phyloP scores from a whole-genome alignment of 805 yeast genomes.

The Cyberlindnera euphorbiiphila region DNA sequence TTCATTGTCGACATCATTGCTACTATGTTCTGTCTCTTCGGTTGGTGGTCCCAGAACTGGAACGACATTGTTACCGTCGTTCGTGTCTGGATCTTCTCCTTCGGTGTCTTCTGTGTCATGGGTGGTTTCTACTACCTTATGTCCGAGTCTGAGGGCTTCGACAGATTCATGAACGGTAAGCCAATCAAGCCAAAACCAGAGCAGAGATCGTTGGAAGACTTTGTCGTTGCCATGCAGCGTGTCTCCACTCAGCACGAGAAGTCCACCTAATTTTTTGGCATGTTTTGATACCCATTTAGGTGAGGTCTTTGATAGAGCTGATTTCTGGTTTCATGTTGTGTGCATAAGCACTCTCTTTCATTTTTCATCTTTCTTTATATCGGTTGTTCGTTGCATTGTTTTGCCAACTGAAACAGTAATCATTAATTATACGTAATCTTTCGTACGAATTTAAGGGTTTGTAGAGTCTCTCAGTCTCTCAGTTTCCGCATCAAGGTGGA shows the following conservation, averaged over 20 bases:
- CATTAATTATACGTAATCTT: slow-evolving; percentile 8
- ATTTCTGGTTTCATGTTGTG: slow-evolving; percentile 11
- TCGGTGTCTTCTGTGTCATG: slow-evolving; percentile 94
- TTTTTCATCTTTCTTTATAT: slow-evolving; percentile 6
- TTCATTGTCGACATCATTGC: slow-evolving; percentile 86
- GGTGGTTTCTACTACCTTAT: slow-evolving; percentile 96
- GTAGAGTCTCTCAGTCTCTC: no score
- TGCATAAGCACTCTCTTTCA: slow-evolving; percentile 7
- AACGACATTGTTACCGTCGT: slow-evolving; percentile 93
- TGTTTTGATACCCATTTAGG: slow-evolving; percentile 14
- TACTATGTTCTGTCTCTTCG: slow-evolving; percentile 88
- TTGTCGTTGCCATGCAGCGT: slow-evolving; percentile 83
- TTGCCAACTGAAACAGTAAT: slow-evolving; percentile 2
- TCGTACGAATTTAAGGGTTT: no score
- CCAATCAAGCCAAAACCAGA: slow-evolving; percentile 51
- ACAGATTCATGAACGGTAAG: slow-evolving; percentile 82
- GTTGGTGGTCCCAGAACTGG: slow-evolving; percentile 98
- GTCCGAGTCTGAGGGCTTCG: slow-evolving; percentile 77
- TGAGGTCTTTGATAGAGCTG: slow-evolving; percentile 17
- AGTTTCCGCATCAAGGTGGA: no score
- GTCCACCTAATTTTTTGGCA: slow-evolving; percentile 44
- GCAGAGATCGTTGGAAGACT: slow-evolving; percentile 75
- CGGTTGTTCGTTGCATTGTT: slow-evolving; percentile 5
- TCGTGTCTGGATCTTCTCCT: slow-evolving; percentile 92
- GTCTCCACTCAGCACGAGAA: slow-evolving; percentile 88